Evolutionary conservation across 371 early-diverging fungal species (phyloP).

Genomic region (Aphelidium insulamus): DNA sequence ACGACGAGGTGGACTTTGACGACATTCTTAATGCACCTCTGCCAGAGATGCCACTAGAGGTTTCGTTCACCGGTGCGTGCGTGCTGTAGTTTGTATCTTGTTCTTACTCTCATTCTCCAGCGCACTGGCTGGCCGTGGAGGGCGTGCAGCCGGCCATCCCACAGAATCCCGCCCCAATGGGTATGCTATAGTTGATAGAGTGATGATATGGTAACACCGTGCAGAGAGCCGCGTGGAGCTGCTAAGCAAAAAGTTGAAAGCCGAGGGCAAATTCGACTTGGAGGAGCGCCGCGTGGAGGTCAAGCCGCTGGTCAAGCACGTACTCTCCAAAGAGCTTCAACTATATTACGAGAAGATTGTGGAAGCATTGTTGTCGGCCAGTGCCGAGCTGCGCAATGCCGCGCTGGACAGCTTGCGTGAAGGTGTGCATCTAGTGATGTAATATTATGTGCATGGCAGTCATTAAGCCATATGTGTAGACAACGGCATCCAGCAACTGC

Average conservation of each 20-base stretch:
- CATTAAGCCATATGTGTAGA: too few relatives aligned
- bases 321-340: slow-evolving; percentile 85
- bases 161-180: slow-evolving; percentile 84
- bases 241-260: slow-evolving; percentile 4
- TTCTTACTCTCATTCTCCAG: slow-evolving; percentile 12
- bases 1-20: slow-evolving; percentile 93
- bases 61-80: slow-evolving; percentile 44
- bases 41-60: slow-evolving; percentile 81
- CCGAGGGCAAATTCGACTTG: too few relatives aligned
- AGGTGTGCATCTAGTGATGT: slow-evolving; percentile 1
- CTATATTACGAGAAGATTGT: slow-evolving; percentile 93
- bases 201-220: too few relatives aligned
- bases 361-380: slow-evolving; percentile 54
- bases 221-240: slow-evolving; percentile 4
- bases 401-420: slow-evolving; percentile 66
- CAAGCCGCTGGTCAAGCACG: slow-evolving; percentile 70
- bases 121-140: slow-evolving; percentile 98
- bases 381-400: slow-evolving; percentile 35
- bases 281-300: too few relatives aligned
- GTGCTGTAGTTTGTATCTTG: not conserved
- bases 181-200: slow-evolving; percentile 17
- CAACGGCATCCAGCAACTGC: slow-evolving; percentile 89
- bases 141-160: slow-evolving; percentile 98
- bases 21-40: slow-evolving; percentile 67
- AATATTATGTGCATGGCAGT: too few relatives aligned